Conservation (phyloP, 192 early-diverging fungal species). For the Dissophora globulifera region DNA sequence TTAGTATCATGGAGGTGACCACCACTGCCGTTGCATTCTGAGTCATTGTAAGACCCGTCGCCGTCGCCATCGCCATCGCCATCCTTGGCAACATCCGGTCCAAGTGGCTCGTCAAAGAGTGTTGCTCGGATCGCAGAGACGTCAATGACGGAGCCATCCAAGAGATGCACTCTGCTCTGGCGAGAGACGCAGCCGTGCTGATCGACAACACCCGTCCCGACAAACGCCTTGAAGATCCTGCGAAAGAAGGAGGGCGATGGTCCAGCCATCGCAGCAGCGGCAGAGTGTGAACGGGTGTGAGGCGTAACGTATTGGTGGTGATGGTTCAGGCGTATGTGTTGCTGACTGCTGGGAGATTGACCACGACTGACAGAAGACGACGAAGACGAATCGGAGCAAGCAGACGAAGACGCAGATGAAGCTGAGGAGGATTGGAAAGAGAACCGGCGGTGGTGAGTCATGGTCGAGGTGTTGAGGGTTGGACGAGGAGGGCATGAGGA, state of each 20-base stretch:
- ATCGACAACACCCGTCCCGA: not conserved
- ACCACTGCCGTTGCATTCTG: constrained; percentile 26
- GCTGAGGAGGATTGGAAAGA: constrained; percentile 16
- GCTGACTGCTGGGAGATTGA: not conserved
- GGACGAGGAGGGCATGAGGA: not conserved
- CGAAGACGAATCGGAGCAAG: not conserved
- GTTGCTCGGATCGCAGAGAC: not conserved
- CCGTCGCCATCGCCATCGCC: too few species aligned
- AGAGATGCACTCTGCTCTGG: not conserved
- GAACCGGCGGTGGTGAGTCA: constrained; percentile 14
- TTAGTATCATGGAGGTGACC: not conserved
- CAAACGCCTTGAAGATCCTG: constrained; percentile 31
- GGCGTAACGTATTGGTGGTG: not conserved
- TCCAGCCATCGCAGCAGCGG: constrained; percentile 7
- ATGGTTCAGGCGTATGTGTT: not conserved
- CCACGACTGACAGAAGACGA: not conserved
- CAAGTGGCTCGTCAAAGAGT: not conserved
- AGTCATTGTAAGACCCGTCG: constrained; percentile 32
- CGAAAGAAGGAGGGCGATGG: constrained; percentile 26
- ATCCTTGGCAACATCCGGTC: constrained; percentile 9
- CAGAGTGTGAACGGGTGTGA: constrained; percentile 4
- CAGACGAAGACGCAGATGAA: not conserved
- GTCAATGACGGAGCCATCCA: not conserved
- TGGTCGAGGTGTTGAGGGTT: not conserved
- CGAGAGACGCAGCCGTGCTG: not conserved